Evolutionary conservation across 768 basidiomycete genomes (phyloP).

Genomic region (Agrocybe pediades): DNA sequence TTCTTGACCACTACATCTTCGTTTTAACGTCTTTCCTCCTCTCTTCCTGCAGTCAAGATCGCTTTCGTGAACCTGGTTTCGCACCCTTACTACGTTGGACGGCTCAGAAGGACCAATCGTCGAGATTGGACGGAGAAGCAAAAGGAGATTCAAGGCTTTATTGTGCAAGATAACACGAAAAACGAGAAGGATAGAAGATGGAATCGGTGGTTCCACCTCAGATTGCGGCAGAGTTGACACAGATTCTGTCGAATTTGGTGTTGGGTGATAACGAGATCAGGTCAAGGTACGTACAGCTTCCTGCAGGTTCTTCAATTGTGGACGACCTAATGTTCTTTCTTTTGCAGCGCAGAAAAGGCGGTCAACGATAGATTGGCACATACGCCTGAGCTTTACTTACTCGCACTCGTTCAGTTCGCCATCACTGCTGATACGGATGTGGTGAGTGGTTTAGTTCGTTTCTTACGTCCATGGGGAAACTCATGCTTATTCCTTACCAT

Average conservation of each 20-base stretch:
- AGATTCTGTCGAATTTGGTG: conserved; percentile 84
- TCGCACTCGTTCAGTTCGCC: conserved; percentile 80
- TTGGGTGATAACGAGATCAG: conserved; percentile 84
- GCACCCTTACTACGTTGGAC: too few species aligned
- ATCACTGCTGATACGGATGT: conserved; percentile 78
- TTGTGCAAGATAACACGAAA: too few species aligned
- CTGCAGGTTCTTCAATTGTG: neutral
- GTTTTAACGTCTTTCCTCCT: too few species aligned
- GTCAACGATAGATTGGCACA: conserved; percentile 80
- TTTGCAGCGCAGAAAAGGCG: conserved; percentile 68
- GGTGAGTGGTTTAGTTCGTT: conserved; percentile 42
- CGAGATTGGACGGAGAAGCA: too few species aligned
- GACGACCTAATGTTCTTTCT: neutral
- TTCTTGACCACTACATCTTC: too few species aligned
- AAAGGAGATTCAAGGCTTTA: too few species aligned
- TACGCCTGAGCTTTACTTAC: conserved; percentile 77
- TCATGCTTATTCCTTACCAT: neutral
- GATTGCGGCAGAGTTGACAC: conserved; percentile 75
- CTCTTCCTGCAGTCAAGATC: too few species aligned
- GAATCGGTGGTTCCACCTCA: conserved; percentile 62
- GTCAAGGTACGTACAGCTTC: conserved; percentile 56
- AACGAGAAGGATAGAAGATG: too few species aligned
- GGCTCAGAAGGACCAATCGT: too few species aligned
- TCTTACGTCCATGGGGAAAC: neutral
- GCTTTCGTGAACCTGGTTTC: too few species aligned